phyloP scores from a whole-genome alignment of 75 land plant genomes.

The Adiantum capillusveneris region DNA sequence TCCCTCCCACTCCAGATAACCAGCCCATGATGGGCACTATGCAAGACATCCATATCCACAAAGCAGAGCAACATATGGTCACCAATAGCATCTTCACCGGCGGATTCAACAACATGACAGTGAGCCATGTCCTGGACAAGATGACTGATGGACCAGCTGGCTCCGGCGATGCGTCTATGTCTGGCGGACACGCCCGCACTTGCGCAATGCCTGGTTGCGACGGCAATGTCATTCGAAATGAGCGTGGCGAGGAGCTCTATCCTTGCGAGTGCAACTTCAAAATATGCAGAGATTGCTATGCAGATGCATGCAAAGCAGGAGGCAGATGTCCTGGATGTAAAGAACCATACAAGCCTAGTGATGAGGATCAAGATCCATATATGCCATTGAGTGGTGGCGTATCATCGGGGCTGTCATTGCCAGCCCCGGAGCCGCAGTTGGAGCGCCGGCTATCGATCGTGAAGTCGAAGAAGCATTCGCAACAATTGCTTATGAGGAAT shows the following conservation, averaged over 20 bases:
- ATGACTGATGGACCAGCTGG: constrained; percentile 52
- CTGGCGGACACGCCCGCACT: constrained; percentile 47
- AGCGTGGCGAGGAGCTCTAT: constrained; percentile 55
- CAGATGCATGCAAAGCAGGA: constrained; percentile 51
- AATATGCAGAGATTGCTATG: constrained; percentile 73
- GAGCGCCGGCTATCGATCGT: constrained; percentile 67
- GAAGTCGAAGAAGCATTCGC: constrained; percentile 42
- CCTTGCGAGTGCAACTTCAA: constrained; percentile 74
- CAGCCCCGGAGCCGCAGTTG: constrained; percentile 27
- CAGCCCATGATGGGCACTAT: constrained; percentile 25
- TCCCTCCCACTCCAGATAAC: constrained; percentile 66
- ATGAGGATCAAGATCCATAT: constrained; percentile 35
- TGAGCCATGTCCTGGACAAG: constrained; percentile 84
- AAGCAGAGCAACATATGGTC: constrained; percentile 80
- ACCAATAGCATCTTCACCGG: constrained; percentile 81
- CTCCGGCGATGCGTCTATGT: constrained; percentile 62
- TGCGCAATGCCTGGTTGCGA: constrained; percentile 68
- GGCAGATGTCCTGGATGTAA: constrained; percentile 72
- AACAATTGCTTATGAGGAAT: constrained; percentile 39
- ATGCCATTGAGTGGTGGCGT: background rate
- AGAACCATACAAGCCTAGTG: constrained; percentile 57
- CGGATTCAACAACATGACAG: constrained; percentile 66
- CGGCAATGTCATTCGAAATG: constrained; percentile 65
- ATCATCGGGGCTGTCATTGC: constrained; percentile 9
- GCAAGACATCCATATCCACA: constrained; percentile 2